A percentile compares a stretch with the other conserved stretches of the same genome.
Evolutionary conservation across 164 flowering plant species (phyloP).

Genomic region (Nymphaea colorata): DNA sequence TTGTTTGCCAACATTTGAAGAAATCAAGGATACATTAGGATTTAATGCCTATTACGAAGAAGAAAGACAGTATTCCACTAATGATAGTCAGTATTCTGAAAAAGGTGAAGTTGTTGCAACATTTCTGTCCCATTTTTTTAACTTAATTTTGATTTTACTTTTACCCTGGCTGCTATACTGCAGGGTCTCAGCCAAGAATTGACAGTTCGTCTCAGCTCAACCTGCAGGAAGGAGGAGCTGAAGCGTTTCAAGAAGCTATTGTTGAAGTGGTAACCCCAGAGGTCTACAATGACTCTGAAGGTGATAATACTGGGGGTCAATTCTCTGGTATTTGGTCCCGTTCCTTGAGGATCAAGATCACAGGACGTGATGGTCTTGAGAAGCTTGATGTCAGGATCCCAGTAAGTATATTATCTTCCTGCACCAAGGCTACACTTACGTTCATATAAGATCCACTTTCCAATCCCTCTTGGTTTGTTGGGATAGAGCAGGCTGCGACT

Average conservation of each 20-base stretch:
- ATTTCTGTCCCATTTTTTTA: background rate
- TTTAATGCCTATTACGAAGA: constrained; percentile 79
- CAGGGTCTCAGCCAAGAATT: constrained; percentile 31
- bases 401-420: constrained; percentile 34
- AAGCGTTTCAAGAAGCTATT: constrained; percentile 30
- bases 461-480: too few relatives aligned
- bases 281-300: constrained; percentile 27
- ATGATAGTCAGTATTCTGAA: constrained; percentile 16
- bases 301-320: constrained; percentile 40
- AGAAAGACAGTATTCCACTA: constrained; percentile 56
- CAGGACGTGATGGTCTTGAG: constrained; percentile 86
- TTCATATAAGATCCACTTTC: too few relatives aligned
- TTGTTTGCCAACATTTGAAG: constrained; percentile 88
- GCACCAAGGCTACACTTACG: too few relatives aligned
- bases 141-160: background rate
- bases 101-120: constrained; percentile 25
- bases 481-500: too few relatives aligned
- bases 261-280: constrained; percentile 79
- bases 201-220: constrained; percentile 14
- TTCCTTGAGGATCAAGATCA: constrained; percentile 70
- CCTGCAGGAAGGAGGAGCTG: constrained; percentile 26
- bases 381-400: constrained; percentile 86
- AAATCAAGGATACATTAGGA: constrained; percentile 77
- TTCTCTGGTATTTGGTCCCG: constrained; percentile 75
- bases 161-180: background rate